These are phyloP conservation scores for Eimeria acervulina DNA, from an alignment of 169 alveolate species.

Conservation along the genomic window DNA sequence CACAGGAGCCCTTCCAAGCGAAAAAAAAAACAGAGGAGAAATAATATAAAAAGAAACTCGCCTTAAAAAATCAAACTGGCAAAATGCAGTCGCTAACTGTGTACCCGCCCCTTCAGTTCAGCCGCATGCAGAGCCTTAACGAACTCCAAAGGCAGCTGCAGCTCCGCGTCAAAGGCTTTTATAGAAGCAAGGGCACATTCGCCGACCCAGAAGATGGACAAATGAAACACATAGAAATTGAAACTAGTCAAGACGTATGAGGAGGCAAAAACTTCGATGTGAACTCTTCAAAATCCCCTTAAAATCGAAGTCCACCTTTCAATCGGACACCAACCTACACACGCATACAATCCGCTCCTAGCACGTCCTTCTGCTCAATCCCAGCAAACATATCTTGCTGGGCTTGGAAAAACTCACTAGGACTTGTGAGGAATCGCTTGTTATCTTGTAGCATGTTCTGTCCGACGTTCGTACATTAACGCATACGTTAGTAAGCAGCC, in stretches of 20 bases:
- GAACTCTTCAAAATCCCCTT: not conserved
- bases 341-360: not conserved
- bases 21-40: not conserved
- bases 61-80: not conserved
- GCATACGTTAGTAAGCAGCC: not conserved
- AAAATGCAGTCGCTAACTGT: not conserved
- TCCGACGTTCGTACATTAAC: not conserved
- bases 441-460: not conserved
- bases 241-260: not conserved
- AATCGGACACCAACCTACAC: not conserved
- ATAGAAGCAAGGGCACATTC: not conserved
- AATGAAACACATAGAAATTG: not conserved
- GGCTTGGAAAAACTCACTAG: not conserved
- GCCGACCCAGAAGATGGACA: not conserved
- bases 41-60: not conserved
- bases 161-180: not conserved
- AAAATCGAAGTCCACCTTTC: not conserved
- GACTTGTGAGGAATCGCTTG: not conserved
- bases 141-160: not conserved
- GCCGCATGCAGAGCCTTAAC: slow-evolving; percentile 26
- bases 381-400: not conserved
- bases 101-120: not conserved
- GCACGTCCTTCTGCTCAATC: not conserved
- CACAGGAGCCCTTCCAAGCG: slow-evolving; percentile 38
- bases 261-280: not conserved